Conservation (phyloP, 169 alveolate species). For the Eimeria praecox region DNA sequence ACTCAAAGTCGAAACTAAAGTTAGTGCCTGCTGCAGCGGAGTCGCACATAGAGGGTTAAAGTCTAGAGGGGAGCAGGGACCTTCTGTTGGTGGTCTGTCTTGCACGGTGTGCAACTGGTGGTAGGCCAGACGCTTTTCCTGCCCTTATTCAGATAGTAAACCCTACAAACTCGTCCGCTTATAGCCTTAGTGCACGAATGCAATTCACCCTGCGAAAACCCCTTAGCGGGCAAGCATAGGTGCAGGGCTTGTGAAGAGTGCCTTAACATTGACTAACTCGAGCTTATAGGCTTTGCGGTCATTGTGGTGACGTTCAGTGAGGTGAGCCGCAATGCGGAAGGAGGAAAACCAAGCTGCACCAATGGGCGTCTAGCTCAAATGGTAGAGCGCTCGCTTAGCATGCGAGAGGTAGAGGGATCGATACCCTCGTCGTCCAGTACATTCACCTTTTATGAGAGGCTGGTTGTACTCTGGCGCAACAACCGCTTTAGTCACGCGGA, state of each 20-base stretch:
- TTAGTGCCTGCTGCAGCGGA: background rate
- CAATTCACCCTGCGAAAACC: background rate
- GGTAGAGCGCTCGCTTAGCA: constrained; percentile 99
- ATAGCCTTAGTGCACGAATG: background rate
- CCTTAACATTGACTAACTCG: too few species aligned
- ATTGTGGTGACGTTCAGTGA: background rate
- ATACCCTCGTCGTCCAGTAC: constrained; percentile 93
- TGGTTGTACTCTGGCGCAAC: background rate
- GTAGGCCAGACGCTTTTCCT: background rate
- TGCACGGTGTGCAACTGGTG: background rate
- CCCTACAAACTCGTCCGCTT: background rate
- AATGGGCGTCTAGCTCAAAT: constrained; percentile 97
- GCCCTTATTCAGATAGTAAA: background rate
- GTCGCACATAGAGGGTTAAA: background rate
- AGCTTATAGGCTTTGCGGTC: background rate
- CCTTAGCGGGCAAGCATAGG: background rate
- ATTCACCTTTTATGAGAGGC: background rate
- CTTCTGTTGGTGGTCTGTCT: background rate
- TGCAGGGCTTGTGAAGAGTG: background rate
- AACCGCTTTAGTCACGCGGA: background rate
- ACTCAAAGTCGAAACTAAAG: background rate
- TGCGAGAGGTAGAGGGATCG: constrained; percentile 99
- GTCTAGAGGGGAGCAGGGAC: background rate
- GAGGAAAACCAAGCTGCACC: background rate
- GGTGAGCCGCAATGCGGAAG: background rate